Evolutionary conservation across 2,329 filamentous ascomycete genomes (phyloP).

Genomic region (Claviceps sp.): DNA sequence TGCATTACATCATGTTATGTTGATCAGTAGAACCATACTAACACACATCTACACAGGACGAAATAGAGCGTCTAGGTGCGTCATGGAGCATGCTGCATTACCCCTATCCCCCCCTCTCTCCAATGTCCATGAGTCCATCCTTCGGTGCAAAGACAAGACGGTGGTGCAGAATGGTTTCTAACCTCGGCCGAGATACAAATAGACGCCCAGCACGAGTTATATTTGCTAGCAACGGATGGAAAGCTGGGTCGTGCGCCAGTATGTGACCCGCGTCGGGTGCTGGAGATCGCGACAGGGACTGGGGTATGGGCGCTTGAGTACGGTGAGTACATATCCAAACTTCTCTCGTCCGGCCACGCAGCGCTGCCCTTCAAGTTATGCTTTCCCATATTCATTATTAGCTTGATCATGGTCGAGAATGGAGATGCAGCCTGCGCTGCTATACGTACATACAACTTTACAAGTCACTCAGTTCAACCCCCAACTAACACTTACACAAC

Average conservation of each 20-base stretch:
- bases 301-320: constrained; percentile 40
- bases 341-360: too few relatives aligned
- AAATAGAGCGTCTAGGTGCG: constrained; percentile 11
- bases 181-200: neutral
- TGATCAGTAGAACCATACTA: too few relatives aligned
- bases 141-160: too few relatives aligned
- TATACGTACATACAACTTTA: neutral
- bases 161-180: too few relatives aligned
- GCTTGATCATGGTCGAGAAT: neutral
- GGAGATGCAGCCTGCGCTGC: too few relatives aligned
- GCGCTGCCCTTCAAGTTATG: too few relatives aligned
- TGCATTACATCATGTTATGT: too few relatives aligned
- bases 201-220: constrained; percentile 25
- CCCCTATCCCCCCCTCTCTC: too few relatives aligned
- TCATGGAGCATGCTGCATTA: too few relatives aligned
- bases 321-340: constrained; percentile 12
- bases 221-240: constrained; percentile 25
- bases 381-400: too few relatives aligned
- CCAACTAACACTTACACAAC: neutral
- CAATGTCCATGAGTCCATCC: too few relatives aligned
- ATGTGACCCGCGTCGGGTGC: constrained; percentile 23
- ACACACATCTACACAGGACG: constrained; percentile 7
- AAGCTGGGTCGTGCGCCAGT: constrained; percentile 31
- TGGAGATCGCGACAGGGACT: constrained; percentile 39
- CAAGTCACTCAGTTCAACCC: neutral